Conservation (phyloP, 2,329 filamentous ascomycete genomes). For the Cadophora sp. region DNA sequence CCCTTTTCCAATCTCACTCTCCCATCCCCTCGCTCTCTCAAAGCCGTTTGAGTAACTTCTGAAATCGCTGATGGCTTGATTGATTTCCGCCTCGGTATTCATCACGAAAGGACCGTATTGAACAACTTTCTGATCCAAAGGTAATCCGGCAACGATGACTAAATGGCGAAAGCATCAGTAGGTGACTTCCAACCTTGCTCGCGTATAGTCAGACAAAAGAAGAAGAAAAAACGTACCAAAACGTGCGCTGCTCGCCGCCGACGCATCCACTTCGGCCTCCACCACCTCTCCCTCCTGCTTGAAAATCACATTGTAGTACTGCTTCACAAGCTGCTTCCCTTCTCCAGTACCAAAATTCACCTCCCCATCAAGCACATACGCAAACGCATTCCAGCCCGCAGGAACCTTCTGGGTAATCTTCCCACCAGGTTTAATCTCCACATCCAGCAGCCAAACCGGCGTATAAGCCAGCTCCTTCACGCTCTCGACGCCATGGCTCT, state of each 20-base stretch:
- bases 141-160: background rate
- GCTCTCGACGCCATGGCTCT: constrained; percentile 4
- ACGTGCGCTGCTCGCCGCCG: background rate
- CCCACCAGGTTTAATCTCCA: constrained; percentile 5
- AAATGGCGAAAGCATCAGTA: background rate
- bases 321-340: background rate
- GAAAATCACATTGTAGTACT: constrained; percentile 1
- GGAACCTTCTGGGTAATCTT: background rate
- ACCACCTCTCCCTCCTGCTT: background rate
- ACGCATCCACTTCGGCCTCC: background rate
- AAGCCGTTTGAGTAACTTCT: constrained; percentile 15
- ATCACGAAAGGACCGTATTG: constrained; percentile 4
- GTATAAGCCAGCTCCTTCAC: constrained; percentile 10
- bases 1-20: constrained; percentile 13
- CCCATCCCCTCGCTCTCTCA: constrained; percentile 12
- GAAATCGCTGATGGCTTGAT: constrained; percentile 14
- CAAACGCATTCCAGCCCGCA: constrained; percentile 2
- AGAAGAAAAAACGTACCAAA: background rate
- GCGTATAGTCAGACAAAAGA: too few relatives aligned
- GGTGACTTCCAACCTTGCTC: too few relatives aligned
- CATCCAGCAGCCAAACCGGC: constrained; percentile 4
- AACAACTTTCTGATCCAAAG: constrained; percentile 1
- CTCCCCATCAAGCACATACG: constrained; percentile 8
- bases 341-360: background rate
- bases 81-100: constrained; percentile 14